phyloP scores from a whole-genome alignment of 257 asterid species.

The Fraxinus excelsior region DNA sequence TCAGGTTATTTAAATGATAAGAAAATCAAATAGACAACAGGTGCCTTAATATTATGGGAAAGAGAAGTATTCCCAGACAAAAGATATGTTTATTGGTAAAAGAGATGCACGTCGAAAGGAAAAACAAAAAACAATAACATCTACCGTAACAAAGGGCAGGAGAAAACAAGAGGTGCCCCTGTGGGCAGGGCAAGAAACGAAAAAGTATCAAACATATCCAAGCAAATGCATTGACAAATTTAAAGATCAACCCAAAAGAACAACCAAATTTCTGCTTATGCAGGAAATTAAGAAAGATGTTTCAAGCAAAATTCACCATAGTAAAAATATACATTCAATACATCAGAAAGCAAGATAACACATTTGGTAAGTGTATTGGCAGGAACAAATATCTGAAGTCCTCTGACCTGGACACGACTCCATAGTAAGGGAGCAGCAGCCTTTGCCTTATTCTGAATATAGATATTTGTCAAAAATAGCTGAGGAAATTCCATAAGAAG shows the following conservation, averaged over 20 bases:
- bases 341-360: neutral
- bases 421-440: constrained; percentile 96
- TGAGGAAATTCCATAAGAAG: constrained; percentile 92
- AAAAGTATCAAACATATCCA: neutral
- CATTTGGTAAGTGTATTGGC: neutral
- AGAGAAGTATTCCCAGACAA: neutral
- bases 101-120: neutral
- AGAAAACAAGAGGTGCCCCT: neutral
- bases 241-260: neutral
- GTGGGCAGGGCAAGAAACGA: neutral
- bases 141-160: neutral
- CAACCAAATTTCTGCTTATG: neutral
- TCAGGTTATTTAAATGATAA: neutral
- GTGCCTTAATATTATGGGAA: neutral
- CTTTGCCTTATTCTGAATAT: constrained; percentile 75
- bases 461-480: constrained; percentile 86
- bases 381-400: neutral
- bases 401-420: constrained; percentile 96
- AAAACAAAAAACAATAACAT: neutral
- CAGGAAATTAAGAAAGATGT: neutral
- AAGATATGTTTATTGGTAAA: neutral
- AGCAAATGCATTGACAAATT: neutral
- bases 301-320: neutral
- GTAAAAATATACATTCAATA: neutral
- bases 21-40: neutral